Conservation (phyloP, 2,329 filamentous ascomycete genomes). For the Pyricularia pennisetigena region DNA sequence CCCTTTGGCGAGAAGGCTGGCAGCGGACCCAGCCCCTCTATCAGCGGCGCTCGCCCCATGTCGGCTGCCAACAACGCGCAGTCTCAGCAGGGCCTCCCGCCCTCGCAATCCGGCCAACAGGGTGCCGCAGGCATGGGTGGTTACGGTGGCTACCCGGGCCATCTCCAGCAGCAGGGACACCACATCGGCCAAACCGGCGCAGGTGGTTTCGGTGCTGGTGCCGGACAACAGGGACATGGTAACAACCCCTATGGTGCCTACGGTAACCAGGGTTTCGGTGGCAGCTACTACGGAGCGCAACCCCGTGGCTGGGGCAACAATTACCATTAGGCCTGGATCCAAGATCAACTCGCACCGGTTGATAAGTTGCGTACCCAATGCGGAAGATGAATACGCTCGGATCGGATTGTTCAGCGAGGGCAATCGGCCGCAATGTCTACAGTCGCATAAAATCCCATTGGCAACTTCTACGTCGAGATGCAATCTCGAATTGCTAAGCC, state of each 20-base stretch:
- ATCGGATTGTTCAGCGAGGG: background rate
- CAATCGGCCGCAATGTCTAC: background rate
- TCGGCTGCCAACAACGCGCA: constrained; percentile 46
- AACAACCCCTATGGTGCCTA: constrained; percentile 43
- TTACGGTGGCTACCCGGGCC: constrained; percentile 46
- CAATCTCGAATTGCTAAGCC: background rate
- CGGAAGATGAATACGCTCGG: background rate
- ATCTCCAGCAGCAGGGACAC: constrained; percentile 31
- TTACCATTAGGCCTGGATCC: constrained; percentile 27
- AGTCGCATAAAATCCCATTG: background rate
- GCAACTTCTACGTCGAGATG: background rate
- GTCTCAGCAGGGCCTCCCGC: constrained; percentile 43
- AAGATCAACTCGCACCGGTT: background rate
- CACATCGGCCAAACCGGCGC: constrained; percentile 37
- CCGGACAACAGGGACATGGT: constrained; percentile 39
- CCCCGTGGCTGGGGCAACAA: constrained; percentile 50
- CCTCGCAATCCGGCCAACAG: constrained; percentile 43
- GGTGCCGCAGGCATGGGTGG: constrained; percentile 31
- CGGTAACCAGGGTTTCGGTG: constrained; percentile 35
- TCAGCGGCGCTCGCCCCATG: constrained; percentile 45
- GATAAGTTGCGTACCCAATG: background rate
- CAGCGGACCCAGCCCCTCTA: constrained; percentile 45
- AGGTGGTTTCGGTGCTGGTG: constrained; percentile 44
- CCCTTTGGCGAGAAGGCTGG: constrained; percentile 47
- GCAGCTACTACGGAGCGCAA: constrained; percentile 37